phyloP scores from a whole-genome alignment of 176 grass and related monocot genomes.

The Dactylis glomerata region DNA sequence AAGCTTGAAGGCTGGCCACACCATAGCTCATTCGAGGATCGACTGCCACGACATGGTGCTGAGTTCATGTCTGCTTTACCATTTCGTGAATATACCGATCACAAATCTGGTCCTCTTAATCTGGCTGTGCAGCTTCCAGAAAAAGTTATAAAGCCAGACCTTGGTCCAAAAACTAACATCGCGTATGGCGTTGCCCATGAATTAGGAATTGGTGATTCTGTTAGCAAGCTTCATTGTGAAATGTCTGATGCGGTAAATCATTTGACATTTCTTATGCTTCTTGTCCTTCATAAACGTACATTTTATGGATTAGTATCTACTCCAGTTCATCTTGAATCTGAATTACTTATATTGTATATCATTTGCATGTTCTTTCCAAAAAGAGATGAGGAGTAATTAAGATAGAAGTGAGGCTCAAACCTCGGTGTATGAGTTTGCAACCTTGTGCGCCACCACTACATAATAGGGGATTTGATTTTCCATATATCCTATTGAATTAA shows the following conservation, averaged over 20 bases:
- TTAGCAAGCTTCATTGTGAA: slow-evolving; percentile 88
- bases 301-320: not conserved
- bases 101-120: slow-evolving; percentile 65
- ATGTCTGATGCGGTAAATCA: slow-evolving; percentile 85
- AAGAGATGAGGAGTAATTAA: not conserved
- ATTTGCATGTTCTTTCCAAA: not conserved
- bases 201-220: slow-evolving; percentile 77
- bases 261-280: not conserved
- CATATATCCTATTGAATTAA: not conserved
- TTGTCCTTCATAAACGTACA: not conserved
- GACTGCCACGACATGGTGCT: slow-evolving; percentile 60
- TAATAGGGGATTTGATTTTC: not conserved
- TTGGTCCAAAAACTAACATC: slow-evolving; percentile 87
- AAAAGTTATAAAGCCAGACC: slow-evolving; percentile 50
- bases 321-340: not conserved
- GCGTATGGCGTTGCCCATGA: slow-evolving; percentile 82
- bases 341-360: not conserved
- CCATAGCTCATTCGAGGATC: slow-evolving; percentile 61
- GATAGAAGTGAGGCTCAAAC: not conserved
- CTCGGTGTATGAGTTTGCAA: not conserved
- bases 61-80: slow-evolving; percentile 77
- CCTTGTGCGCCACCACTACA: not conserved
- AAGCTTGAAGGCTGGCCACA: slow-evolving; percentile 90
- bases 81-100: slow-evolving; percentile 80
- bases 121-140: slow-evolving; percentile 55